Evolutionary conservation across 1,284 basidiomycete genomes (phyloP).

Genomic region (Malassezia restricta): DNA sequence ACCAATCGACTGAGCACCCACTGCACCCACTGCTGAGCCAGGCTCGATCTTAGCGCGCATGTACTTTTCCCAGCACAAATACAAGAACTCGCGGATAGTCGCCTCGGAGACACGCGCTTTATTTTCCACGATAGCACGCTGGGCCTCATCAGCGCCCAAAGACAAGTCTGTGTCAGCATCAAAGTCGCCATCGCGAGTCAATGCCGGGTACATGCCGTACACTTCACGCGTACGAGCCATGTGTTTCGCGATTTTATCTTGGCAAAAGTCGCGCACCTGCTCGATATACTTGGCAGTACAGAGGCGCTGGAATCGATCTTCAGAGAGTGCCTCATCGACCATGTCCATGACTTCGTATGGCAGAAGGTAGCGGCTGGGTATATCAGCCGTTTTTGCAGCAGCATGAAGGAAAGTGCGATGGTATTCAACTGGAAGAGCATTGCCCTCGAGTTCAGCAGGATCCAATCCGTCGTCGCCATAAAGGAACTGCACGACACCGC

Average conservation of each 20-base stretch:
- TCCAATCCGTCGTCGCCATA: conserved; percentile 97
- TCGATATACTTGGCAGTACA: conserved; percentile 62
- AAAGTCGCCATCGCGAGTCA: conserved; percentile 64
- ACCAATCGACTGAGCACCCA: conserved; percentile 97
- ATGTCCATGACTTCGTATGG: conserved; percentile 78
- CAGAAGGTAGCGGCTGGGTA: conserved; percentile 55
- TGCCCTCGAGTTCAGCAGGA: conserved; percentile 87
- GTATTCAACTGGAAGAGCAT: conserved; percentile 62
- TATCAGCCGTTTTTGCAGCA: conserved; percentile 53
- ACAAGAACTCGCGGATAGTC: conserved; percentile 68
- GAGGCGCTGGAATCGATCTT: conserved; percentile 52
- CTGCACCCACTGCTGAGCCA: conserved; percentile 73
- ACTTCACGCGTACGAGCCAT: conserved; percentile 61
- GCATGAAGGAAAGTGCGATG: conserved; percentile 75
- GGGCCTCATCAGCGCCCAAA: conserved; percentile 58
- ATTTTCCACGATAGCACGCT: conserved; percentile 63
- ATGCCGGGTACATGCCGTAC: conserved; percentile 73
- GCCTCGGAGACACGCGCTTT: conserved; percentile 73
- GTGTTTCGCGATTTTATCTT: conserved; percentile 57
- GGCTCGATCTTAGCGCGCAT: conserved; percentile 44
- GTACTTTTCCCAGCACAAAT: conserved; percentile 66
- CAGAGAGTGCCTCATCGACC: conserved; percentile 56
- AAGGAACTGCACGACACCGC: conserved; percentile 92
- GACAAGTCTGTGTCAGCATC: conserved; percentile 65
- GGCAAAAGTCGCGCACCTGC: conserved; percentile 64